These are phyloP conservation scores for Colletotrichum lupini DNA, from an alignment of 2,329 filamentous ascomycete species.

Conservation along the genomic window DNA sequence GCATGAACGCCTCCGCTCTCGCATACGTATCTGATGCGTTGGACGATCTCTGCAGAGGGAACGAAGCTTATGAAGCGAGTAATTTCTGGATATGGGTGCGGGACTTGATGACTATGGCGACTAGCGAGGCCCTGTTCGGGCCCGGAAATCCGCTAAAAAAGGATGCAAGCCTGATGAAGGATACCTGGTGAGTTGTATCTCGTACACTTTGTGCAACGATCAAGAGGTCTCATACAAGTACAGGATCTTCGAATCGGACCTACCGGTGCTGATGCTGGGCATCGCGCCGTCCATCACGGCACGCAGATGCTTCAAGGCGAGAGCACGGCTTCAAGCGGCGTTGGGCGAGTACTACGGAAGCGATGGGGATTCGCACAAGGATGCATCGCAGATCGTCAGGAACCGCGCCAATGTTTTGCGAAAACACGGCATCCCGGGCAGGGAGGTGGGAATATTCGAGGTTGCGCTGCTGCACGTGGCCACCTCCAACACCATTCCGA, in stretches of 20 bases:
- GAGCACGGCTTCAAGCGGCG: slow-evolving; percentile 39
- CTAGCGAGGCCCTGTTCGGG: slow-evolving; percentile 53
- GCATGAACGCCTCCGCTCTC: slow-evolving; percentile 28
- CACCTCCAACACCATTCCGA: slow-evolving; percentile 49
- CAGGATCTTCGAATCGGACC: slow-evolving; percentile 15
- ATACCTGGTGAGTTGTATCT: slow-evolving; percentile 42
- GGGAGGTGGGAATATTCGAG: slow-evolving; percentile 45
- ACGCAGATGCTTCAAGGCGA: slow-evolving; percentile 43
- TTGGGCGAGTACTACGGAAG: slow-evolving; percentile 46
- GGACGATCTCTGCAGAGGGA: slow-evolving; percentile 40
- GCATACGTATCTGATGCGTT: slow-evolving; percentile 18
- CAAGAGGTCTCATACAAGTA: not conserved
- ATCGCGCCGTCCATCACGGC: slow-evolving; percentile 44
- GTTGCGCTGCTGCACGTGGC: slow-evolving; percentile 43
- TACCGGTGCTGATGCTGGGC: slow-evolving; percentile 38
- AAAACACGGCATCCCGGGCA: slow-evolving; percentile 41
- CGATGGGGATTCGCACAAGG: slow-evolving; percentile 41
- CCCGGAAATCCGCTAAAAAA: slow-evolving; percentile 53
- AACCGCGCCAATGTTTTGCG: slow-evolving; percentile 43
- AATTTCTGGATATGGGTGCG: slow-evolving; percentile 53
- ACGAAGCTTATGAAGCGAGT: not conserved
- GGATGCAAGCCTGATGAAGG: slow-evolving; percentile 45
- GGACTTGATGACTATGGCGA: slow-evolving; percentile 50
- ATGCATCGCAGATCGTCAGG: slow-evolving; percentile 42
- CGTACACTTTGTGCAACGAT: not conserved